Evolutionary conservation across 169 alveolate genomes (phyloP).

Genomic region (Cryptosporidium sp.): DNA sequence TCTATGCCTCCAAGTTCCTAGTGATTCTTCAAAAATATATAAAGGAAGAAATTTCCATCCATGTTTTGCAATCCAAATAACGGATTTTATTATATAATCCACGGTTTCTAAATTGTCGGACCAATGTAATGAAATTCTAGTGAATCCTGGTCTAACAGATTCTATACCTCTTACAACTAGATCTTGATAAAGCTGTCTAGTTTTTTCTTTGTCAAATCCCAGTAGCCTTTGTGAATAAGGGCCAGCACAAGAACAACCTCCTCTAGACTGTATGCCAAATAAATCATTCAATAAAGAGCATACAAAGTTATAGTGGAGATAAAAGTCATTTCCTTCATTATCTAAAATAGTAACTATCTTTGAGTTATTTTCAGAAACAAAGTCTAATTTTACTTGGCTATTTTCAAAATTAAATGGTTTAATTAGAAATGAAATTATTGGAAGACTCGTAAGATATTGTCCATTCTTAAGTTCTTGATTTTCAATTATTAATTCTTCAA

Average conservation of each 20-base stretch:
- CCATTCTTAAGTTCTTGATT: conserved; percentile 11
- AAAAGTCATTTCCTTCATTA: conserved; percentile 55
- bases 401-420: conserved; percentile 52
- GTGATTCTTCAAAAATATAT: conserved; percentile 85
- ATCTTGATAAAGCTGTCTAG: conserved; percentile 82
- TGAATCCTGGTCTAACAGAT: conserved; percentile 92
- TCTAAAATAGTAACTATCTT: neutral
- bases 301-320: conserved; percentile 91
- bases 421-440: conserved; percentile 76
- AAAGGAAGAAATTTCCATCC: conserved; percentile 91
- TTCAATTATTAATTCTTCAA: conserved; percentile 32
- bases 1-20: conserved; percentile 85
- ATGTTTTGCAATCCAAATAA: conserved; percentile 88
- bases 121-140: conserved; percentile 90
- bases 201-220: conserved; percentile 83
- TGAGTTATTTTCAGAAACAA: neutral
- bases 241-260: conserved; percentile 96
- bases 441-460: conserved; percentile 21
- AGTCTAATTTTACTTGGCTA: neutral
- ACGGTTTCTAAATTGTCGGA: conserved; percentile 85
- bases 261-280: conserved; percentile 93
- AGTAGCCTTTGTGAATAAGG: conserved; percentile 89
- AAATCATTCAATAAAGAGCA: conserved; percentile 92
- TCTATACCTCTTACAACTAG: conserved; percentile 88
- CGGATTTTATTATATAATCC: conserved; percentile 82